phyloP scores from a whole-genome alignment of 768 basidiomycete genomes.

The Strobilomyces confusus region DNA sequence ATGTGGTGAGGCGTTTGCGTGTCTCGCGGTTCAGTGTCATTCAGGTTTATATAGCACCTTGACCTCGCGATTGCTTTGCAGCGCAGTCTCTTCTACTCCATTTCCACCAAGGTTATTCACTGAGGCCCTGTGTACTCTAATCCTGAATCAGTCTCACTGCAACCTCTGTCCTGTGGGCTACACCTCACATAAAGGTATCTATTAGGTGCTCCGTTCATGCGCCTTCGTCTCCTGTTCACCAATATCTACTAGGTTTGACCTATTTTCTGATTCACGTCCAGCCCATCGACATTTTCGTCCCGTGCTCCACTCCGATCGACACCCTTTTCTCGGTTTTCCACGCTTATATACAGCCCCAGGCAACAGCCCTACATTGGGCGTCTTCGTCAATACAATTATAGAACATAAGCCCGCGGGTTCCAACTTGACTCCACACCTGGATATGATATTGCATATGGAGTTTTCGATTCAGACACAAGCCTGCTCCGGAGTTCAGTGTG shows the following conservation, averaged over 20 bases:
- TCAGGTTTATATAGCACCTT: not conserved
- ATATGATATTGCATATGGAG: not conserved
- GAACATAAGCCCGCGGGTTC: not conserved
- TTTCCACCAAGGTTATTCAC: not conserved
- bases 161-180: too few species aligned
- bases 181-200: not conserved
- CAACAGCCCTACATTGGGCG: slow-evolving; percentile 10
- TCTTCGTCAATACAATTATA: slow-evolving; percentile 8
- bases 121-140: too few species aligned
- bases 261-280: not conserved
- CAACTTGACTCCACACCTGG: not conserved
- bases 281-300: not conserved
- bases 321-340: slow-evolving; percentile 5
- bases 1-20: not conserved
- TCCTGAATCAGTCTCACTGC: too few species aligned
- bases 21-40: not conserved
- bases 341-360: slow-evolving; percentile 4
- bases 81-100: not conserved
- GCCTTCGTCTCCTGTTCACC: not conserved
- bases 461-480: slow-evolving; percentile 9
- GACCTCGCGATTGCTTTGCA: not conserved
- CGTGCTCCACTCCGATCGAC: not conserved
- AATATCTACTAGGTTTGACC: not conserved
- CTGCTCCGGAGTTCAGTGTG: slow-evolving; percentile 2
- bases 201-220: not conserved